phyloP scores from a whole-genome alignment of 2,329 filamentous ascomycete species.

The Pseudogymnoascus sp. region DNA sequence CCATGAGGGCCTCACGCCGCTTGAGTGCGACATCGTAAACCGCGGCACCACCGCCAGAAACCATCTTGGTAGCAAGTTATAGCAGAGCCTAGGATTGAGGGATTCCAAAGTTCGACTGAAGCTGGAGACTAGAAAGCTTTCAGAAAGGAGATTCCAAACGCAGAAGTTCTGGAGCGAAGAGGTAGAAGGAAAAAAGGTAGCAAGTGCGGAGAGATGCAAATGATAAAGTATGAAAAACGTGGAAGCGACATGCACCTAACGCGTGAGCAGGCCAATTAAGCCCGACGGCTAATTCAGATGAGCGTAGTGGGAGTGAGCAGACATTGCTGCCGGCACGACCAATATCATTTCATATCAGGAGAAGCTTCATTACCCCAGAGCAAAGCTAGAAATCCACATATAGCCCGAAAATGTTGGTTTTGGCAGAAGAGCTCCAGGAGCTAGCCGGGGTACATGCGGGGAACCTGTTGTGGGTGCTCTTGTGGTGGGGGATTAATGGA shows the following conservation, averaged over 20 bases:
- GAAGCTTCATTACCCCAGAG: conserved; percentile 1
- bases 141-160: neutral
- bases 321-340: neutral
- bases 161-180: neutral
- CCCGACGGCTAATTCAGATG: neutral
- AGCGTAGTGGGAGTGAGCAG: neutral
- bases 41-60: conserved; percentile 24
- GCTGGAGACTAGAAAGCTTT: neutral
- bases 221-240: neutral
- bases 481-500: neutral
- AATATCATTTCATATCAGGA: neutral
- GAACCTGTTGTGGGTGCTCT: neutral
- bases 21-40: conserved; percentile 46
- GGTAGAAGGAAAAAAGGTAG: neutral
- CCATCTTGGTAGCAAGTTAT: conserved; percentile 18
- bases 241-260: neutral
- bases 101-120: neutral
- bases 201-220: neutral
- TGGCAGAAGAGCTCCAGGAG: neutral
- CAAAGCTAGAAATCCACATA: neutral
- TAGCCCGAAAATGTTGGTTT: neutral
- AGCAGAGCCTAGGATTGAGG: neutral
- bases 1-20: conserved; percentile 47
- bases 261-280: neutral
- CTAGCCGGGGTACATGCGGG: neutral